Conservation (phyloP, 768 basidiomycete genomes). For the Auricularia cornea region DNA sequence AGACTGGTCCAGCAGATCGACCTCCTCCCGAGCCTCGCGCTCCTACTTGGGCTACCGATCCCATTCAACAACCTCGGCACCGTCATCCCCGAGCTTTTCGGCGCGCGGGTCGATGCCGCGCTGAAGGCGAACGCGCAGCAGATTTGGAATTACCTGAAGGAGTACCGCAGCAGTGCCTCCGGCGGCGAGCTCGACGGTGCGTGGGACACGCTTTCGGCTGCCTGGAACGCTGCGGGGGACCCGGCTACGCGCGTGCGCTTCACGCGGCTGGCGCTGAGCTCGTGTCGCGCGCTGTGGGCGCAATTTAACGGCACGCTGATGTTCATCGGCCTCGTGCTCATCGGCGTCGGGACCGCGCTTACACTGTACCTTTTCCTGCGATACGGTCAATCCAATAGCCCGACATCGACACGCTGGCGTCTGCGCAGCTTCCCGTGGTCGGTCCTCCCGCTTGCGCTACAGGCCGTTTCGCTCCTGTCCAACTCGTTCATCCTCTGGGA, state of each 20-base stretch:
- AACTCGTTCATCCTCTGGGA: slow-evolving; percentile 99
- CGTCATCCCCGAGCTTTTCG: slow-evolving; percentile 88
- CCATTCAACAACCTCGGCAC: slow-evolving; percentile 93
- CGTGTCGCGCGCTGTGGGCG: slow-evolving; percentile 87
- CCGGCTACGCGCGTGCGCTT: slow-evolving; percentile 33
- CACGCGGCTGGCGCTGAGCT: slow-evolving; percentile 51
- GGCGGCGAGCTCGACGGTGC: slow-evolving; percentile 66
- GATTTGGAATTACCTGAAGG: slow-evolving; percentile 63
- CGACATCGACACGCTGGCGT: neutral
- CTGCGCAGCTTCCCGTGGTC: slow-evolving; percentile 1
- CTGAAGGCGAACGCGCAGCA: slow-evolving; percentile 66
- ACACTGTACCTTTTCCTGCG: slow-evolving; percentile 44
- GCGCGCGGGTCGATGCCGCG: slow-evolving; percentile 47
- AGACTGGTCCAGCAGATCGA: slow-evolving; percentile 88
- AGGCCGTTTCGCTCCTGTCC: slow-evolving; percentile 72
- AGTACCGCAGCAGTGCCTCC: slow-evolving; percentile 62
- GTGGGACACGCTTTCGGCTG: slow-evolving; percentile 43
- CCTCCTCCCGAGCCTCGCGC: slow-evolving; percentile 77
- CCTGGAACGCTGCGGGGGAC: slow-evolving; percentile 32
- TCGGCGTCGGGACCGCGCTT: slow-evolving; percentile 48
- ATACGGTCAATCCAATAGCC: neutral
- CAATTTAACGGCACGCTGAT: slow-evolving; percentile 83
- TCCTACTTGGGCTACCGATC: slow-evolving; percentile 86
- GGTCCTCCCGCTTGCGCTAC: slow-evolving; percentile 50
- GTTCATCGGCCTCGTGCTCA: slow-evolving; percentile 55